phyloP scores from a whole-genome alignment of 148 eudicot genomes.

The Selenicereus undatus region DNA sequence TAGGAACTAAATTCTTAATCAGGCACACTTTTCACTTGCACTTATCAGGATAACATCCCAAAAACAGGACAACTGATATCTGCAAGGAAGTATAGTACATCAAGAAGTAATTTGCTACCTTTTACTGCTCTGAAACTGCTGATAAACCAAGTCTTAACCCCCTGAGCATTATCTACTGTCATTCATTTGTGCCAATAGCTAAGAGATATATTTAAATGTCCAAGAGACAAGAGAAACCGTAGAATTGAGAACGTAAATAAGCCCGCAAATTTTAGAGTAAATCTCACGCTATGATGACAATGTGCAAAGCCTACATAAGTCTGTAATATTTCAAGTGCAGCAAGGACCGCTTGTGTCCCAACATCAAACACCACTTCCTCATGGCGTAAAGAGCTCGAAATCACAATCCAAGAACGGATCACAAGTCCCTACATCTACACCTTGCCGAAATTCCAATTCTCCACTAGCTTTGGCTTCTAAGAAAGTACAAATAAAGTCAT shows the following conservation, averaged over 20 bases:
- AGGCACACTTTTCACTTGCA: not conserved
- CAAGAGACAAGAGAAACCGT: not conserved
- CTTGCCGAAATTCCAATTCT: not conserved
- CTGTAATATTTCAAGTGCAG: not conserved
- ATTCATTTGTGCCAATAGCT: not conserved
- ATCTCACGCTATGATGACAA: not conserved
- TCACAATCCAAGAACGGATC: not conserved
- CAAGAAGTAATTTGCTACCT: not conserved
- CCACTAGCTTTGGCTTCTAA: not conserved
- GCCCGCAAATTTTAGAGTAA: too few relatives aligned
- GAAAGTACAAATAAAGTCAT: not conserved
- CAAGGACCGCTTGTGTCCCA: not conserved
- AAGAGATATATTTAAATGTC: not conserved
- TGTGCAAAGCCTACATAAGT: not conserved
- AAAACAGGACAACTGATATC: not conserved
- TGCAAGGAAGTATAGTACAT: not conserved
- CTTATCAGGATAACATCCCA: not conserved
- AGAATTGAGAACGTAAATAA: not conserved
- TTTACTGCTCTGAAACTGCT: not conserved
- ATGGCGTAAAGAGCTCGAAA: not conserved
- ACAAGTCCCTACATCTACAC: not conserved
- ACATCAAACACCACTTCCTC: constrained; percentile 1
- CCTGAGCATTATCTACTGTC: not conserved
- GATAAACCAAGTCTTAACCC: not conserved
- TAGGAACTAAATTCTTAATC: not conserved